Conservation (phyloP, 2,329 filamentous ascomycete genomes). For the Colletotrichum agaves region DNA sequence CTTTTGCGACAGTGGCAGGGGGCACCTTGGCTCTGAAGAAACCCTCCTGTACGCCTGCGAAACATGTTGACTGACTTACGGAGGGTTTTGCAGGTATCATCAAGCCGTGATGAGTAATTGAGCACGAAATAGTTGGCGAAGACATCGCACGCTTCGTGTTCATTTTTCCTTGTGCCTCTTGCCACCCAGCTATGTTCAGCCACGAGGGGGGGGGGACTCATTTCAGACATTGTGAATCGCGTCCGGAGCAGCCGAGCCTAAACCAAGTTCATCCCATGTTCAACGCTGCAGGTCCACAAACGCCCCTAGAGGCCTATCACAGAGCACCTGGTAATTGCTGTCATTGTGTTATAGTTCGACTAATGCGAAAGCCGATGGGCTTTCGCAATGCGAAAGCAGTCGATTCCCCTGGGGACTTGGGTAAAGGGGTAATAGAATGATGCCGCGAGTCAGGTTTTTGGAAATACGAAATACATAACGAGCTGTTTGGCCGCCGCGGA, state of each 20-base stretch:
- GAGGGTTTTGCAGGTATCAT: no score
- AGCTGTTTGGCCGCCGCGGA: no score
- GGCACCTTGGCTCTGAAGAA: conserved; percentile 15
- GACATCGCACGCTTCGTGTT: no score
- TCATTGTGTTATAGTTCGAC: conserved; percentile 14
- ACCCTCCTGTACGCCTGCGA: conserved; percentile 32
- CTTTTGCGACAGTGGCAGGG: not conserved
- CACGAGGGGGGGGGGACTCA: no score
- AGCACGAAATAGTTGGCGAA: no score
- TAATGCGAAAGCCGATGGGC: not conserved
- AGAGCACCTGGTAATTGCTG: not conserved
- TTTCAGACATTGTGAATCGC: no score
- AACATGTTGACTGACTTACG: not conserved
- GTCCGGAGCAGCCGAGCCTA: not conserved
- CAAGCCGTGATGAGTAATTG: no score
- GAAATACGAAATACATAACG: not conserved
- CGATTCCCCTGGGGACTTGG: not conserved
- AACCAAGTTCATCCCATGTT: not conserved
- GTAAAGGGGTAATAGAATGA: not conserved
- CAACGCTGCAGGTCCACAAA: not conserved
- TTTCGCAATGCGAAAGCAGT: not conserved
- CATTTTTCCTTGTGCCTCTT: no score
- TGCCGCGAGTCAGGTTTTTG: not conserved
- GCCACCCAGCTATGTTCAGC: no score
- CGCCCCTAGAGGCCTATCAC: not conserved